Percentiles rank a stretch among this genome's conserved stretches.
phyloP scores from a whole-genome alignment of 441 rosid species.

The Mallotus repandus region DNA sequence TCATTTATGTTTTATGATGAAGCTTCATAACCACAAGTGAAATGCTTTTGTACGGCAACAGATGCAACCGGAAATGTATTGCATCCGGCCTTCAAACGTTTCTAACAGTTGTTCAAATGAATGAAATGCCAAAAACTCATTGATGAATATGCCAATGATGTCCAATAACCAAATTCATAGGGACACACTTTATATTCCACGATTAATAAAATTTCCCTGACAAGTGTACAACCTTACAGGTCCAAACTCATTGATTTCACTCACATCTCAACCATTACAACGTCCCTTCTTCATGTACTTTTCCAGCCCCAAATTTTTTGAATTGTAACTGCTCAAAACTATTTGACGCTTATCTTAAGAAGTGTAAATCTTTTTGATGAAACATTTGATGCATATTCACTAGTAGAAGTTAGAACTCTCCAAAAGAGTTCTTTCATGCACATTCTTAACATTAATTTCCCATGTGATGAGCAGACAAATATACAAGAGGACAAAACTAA shows the following conservation, averaged over 20 bases:
- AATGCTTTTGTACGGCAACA: not conserved
- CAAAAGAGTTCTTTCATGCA: not conserved
- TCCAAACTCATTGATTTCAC: not conserved
- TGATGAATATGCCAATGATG: not conserved
- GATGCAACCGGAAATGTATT: not conserved
- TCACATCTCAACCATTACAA: not conserved
- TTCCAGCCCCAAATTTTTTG: not conserved
- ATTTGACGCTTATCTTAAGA: not conserved
- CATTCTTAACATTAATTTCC: not conserved
- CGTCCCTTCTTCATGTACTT: not conserved
- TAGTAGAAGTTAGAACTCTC: not conserved
- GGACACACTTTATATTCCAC: not conserved
- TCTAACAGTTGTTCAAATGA: not conserved
- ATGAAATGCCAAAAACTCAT: not conserved
- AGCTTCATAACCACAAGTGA: not conserved
- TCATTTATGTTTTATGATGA: not conserved
- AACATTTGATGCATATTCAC: not conserved
- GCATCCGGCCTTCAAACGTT: not conserved
- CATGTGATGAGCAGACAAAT: not conserved
- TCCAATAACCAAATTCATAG: not conserved
- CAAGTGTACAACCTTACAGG: too few species aligned
- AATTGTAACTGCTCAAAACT: not conserved
- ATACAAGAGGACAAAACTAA: not conserved
- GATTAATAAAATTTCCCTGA: too few species aligned
- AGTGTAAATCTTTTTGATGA: not conserved